phyloP scores from a whole-genome alignment of 495 filamentous ascomycete genomes.

The Pyronema domesticum region DNA sequence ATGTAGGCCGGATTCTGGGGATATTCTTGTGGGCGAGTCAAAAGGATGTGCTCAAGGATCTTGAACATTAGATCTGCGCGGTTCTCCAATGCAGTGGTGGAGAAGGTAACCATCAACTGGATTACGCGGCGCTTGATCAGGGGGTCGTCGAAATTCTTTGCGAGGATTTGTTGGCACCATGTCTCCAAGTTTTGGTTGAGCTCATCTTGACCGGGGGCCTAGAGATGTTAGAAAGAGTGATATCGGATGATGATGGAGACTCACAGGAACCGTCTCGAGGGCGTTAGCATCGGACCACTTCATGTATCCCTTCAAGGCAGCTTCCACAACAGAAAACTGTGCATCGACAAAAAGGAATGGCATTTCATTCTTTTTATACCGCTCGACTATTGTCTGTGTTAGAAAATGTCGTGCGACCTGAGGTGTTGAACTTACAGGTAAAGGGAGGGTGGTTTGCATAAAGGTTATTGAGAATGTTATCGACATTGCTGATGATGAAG shows the following conservation, averaged over 20 bases:
- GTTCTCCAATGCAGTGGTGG: constrained; percentile 60
- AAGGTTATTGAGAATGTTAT: constrained; percentile 52
- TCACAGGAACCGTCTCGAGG: constrained; percentile 36
- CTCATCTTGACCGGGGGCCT: constrained; percentile 42
- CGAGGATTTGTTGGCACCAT: constrained; percentile 63
- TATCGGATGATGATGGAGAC: constrained; percentile 9
- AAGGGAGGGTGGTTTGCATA: constrained; percentile 56
- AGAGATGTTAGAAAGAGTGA: constrained; percentile 4
- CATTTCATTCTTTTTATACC: constrained; percentile 64
- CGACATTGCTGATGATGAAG: constrained; percentile 63
- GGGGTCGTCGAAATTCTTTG: constrained; percentile 70
- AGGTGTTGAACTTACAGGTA: constrained; percentile 34
- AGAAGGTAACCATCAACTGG: constrained; percentile 69
- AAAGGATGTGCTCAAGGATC: constrained; percentile 75
- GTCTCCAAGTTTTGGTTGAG: constrained; percentile 53
- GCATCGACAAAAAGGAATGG: constrained; percentile 67
- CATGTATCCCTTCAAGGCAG: constrained; percentile 74
- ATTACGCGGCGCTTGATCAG: constrained; percentile 67
- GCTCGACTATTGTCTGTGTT: constrained; percentile 33
- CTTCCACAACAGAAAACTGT: constrained; percentile 75
- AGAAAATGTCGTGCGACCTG: not conserved
- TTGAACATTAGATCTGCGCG: constrained; percentile 65
- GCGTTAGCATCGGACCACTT: constrained; percentile 51
- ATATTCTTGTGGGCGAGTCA: constrained; percentile 53
- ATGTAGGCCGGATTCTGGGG: constrained; percentile 53